Base-by-base conservation (phyloP, 1,284 basidiomycete species). In the Apiotrichum siamense region DNA sequence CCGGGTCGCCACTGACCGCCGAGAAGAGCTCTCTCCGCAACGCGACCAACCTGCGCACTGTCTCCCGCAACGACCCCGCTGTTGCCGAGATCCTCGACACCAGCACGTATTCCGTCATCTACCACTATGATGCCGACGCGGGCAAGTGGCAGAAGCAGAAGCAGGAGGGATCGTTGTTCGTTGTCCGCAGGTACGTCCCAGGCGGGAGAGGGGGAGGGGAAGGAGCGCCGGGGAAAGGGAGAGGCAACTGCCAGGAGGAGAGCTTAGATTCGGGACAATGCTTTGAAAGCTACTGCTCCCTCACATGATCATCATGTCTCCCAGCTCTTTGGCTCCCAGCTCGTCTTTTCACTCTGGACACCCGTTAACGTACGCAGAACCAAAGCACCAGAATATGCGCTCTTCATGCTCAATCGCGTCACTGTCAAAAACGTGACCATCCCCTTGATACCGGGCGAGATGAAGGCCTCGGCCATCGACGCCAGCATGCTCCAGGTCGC, bases 141-240 rank as follows among this genome's bases (percentile, higher is more conserved):
- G 58, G 49, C 17, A 57, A 61, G 36, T 72, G 70, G 70, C 60
- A 62, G 48, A 72, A 70, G 60, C 63, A 69, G 57, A 72, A 72
- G 51, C 60, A 63, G 57, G 70, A 71, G 50, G 70, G 70, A 24
- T 61, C 66, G 11, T 46, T 69, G 37, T 73, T 73, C 46, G 59
- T 73, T 23, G 66, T 73, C 18, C 44, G 57, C 21, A 48, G 70
- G 70, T 69, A 49, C 44, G 66, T 59, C n/a, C n/a, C n/a, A n/a
- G n/a, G n/a, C n/a, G n/a, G n/a, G 7, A 9, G 20, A 2, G 21
- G 10, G 1, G 21, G 37, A 24, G 3, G 40, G 7, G 3, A 12
- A 13, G 13, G 7, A 26, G 15, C 40, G 26, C 3, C 35, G 18
- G 3, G 26, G 11, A 4, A 23, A 1, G 35, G 6, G 23, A 26